These are phyloP conservation scores for Noccaea bulbosa DNA, from an alignment of 345 rosid species.

Conservation along the genomic window DNA sequence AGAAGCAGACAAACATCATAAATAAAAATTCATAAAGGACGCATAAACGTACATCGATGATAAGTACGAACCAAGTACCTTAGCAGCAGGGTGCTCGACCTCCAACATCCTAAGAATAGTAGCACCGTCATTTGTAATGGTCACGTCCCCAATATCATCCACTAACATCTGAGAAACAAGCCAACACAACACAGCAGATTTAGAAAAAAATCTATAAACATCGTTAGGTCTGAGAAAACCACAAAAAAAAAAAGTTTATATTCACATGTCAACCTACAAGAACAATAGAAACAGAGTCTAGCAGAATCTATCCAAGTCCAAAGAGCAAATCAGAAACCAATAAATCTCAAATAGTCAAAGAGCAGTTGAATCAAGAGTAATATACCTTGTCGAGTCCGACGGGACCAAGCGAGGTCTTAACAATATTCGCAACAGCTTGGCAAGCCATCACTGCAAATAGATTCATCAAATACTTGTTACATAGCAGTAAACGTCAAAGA, in stretches of 20 bases:
- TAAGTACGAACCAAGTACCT: slow-evolving; percentile 47
- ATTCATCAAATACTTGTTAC: slow-evolving; percentile 9
- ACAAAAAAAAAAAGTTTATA: no score
- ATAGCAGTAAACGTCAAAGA: not conserved
- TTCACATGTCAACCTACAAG: no score
- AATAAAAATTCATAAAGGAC: not conserved
- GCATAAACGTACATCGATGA: not conserved
- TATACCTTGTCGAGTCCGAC: slow-evolving; percentile 97
- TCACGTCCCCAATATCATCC: slow-evolving; percentile 95
- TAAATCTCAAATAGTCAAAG: not conserved
- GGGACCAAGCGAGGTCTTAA: slow-evolving; percentile 93
- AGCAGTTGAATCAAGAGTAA: not conserved
- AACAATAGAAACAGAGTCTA: not conserved
- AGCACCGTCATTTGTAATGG: slow-evolving; percentile 95
- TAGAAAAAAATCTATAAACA: no score
- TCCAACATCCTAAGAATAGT: slow-evolving; percentile 94
- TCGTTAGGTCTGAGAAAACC: no score
- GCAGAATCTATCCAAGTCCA: not conserved
- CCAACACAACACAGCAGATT: not conserved
- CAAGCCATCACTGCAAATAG: slow-evolving; percentile 74
- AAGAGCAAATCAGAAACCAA: slow-evolving; percentile 1
- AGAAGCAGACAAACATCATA: not conserved
- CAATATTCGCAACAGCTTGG: slow-evolving; percentile 95
- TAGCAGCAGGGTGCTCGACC: slow-evolving; percentile 98
- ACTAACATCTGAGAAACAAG: slow-evolving; percentile 74